Conservation (phyloP, 2,329 filamentous ascomycete genomes). For the Fusarium sp. region DNA sequence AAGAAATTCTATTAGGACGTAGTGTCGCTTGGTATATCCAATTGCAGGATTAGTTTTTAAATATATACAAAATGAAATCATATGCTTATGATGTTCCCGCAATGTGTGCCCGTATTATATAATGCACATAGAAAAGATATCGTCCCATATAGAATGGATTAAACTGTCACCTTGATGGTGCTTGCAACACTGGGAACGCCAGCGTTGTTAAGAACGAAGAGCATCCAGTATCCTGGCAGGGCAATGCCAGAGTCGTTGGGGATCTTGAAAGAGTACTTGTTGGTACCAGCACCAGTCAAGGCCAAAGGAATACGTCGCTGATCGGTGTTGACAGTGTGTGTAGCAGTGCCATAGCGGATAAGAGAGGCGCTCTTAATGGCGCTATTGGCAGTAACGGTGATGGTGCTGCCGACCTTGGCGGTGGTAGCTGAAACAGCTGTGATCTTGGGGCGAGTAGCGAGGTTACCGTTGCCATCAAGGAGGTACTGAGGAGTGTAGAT, state of each 20-base stretch:
- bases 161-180: constrained; percentile 33
- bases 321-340: constrained; percentile 40
- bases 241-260: constrained; percentile 35
- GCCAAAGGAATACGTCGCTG: constrained; percentile 37
- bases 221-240: constrained; percentile 41
- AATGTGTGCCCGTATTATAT: not conserved
- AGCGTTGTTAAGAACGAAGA: constrained; percentile 34
- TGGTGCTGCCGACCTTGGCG: constrained; percentile 29
- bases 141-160: not conserved
- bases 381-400: constrained; percentile 22
- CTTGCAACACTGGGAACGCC: constrained; percentile 38
- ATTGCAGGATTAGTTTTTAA: constrained; percentile 1
- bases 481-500: constrained; percentile 39
- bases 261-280: constrained; percentile 32
- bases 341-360: constrained; percentile 38
- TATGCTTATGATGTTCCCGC: not conserved
- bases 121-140: not conserved
- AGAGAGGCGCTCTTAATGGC: constrained; percentile 30
- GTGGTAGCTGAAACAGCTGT: constrained; percentile 17
- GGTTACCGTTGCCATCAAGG: constrained; percentile 23
- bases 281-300: constrained; percentile 18
- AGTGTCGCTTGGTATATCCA: constrained; percentile 1
- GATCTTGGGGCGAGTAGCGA: constrained; percentile 33
- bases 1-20: constrained; percentile 11
- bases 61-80: constrained; percentile 18